phyloP scores from a whole-genome alignment of 1,284 basidiomycete genomes.

The Naganishia sp. region DNA sequence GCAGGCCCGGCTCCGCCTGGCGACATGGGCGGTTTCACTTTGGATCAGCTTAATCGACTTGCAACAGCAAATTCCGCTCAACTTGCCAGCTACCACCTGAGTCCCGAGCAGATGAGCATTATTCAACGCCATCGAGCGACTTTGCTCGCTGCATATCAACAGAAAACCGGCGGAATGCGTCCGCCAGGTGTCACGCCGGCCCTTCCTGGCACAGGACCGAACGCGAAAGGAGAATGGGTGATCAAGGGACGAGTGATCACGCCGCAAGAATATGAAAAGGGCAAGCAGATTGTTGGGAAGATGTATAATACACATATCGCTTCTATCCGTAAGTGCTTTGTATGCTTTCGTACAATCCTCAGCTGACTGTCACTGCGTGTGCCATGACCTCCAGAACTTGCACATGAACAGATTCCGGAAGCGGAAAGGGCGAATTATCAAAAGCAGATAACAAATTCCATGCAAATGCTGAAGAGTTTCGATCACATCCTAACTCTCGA shows the following conservation, averaged over 20 bases:
- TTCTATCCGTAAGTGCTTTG: slow-evolving; percentile 19
- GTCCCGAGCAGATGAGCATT: slow-evolving; percentile 18
- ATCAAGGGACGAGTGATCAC: slow-evolving; percentile 21
- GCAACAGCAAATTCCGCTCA: slow-evolving; percentile 19
- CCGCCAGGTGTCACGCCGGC: neutral
- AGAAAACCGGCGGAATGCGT: slow-evolving; percentile 16
- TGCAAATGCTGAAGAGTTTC: slow-evolving; percentile 26
- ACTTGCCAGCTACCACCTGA: slow-evolving; percentile 12
- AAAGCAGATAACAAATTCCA: slow-evolving; percentile 20
- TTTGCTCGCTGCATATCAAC: slow-evolving; percentile 14
- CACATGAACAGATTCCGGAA: slow-evolving; percentile 15
- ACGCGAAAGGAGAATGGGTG: slow-evolving; percentile 22
- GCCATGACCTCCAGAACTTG: neutral
- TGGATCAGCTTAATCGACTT: slow-evolving; percentile 24
- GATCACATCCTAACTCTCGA: slow-evolving; percentile 20
- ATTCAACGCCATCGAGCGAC: slow-evolving; percentile 13
- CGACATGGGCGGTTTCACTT: slow-evolving; percentile 19
- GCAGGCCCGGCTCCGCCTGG: neutral
- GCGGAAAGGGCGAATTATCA: slow-evolving; percentile 22
- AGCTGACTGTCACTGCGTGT: neutral
- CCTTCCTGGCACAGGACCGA: neutral
- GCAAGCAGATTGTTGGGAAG: slow-evolving; percentile 18
- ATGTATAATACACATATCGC: slow-evolving; percentile 27
- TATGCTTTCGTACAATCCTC: neutral
- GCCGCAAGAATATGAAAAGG: slow-evolving; percentile 22